Percentiles rank a stretch among this genome's conserved stretches.
phyloP scores from a whole-genome alignment of 2,329 filamentous ascomycete genomes.

The Botryotinia narcissicola region DNA sequence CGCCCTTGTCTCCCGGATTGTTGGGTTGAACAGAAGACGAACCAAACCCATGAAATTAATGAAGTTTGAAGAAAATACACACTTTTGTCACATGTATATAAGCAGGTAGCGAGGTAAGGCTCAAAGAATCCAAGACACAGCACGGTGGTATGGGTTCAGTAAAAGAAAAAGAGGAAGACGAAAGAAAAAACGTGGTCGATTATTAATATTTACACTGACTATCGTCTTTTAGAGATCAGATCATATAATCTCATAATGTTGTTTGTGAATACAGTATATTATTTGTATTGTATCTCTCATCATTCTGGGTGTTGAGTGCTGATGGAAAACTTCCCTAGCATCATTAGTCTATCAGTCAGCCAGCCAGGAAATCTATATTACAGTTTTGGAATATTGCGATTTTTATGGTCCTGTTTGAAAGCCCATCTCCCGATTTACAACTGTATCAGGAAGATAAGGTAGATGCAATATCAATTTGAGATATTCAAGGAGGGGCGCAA shows the following conservation, averaged over 20 bases:
- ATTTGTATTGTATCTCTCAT: not conserved
- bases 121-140: not conserved
- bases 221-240: not conserved
- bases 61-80: not conserved
- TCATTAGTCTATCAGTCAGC: not conserved
- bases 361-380: not conserved
- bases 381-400: not conserved
- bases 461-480: constrained; percentile 2
- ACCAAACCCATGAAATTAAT: not conserved
- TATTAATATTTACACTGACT: not conserved
- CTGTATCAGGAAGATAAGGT: not conserved
- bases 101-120: not conserved
- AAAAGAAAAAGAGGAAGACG: not conserved
- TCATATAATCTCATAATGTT: not conserved
- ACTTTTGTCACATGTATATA: not conserved
- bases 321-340: not conserved
- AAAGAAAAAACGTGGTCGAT: not conserved
- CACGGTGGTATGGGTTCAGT: not conserved
- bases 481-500: constrained; percentile 27
- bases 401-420: not conserved
- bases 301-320: not conserved
- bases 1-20: constrained; percentile 11
- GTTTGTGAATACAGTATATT: not conserved
- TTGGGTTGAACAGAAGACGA: constrained; percentile 6
- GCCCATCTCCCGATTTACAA: not conserved